These are phyloP conservation scores for Nitzschia sp. DNA, from an alignment of 108 stramenopile species.

Conservation along the genomic window DNA sequence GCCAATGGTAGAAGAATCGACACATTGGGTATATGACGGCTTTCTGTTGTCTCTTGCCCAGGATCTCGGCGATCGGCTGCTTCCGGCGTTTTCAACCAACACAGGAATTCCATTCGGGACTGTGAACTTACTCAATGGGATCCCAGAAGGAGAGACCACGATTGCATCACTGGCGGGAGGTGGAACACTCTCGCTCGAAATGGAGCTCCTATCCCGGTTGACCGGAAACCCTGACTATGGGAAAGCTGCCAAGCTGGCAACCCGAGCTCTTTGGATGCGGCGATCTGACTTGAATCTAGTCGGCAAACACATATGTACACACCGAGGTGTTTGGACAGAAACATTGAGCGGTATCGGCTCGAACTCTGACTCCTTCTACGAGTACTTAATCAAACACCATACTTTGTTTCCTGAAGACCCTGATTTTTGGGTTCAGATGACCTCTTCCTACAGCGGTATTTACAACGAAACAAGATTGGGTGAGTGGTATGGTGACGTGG, in stretches of 20 bases:
- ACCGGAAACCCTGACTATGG: constrained; percentile 81
- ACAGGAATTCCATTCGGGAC: constrained; percentile 95
- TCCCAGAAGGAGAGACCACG: constrained; percentile 82
- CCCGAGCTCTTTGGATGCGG: constrained; percentile 77
- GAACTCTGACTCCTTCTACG: constrained; percentile 94
- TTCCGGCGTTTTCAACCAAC: constrained; percentile 83
- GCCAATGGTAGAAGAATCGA: neutral
- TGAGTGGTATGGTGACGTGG: constrained; percentile 92
- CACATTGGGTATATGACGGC: constrained; percentile 73
- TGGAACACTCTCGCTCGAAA: constrained; percentile 85
- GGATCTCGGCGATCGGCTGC: constrained; percentile 80
- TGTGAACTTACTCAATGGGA: constrained; percentile 79
- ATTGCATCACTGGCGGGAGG: constrained; percentile 87
- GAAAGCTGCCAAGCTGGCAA: constrained; percentile 63
- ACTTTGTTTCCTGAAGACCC: constrained; percentile 79
- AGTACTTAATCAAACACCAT: constrained; percentile 87
- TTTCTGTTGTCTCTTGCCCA: constrained; percentile 69
- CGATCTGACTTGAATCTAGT: constrained; percentile 60
- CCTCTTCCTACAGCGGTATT: constrained; percentile 65
- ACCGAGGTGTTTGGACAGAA: constrained; percentile 87
- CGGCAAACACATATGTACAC: constrained; percentile 90
- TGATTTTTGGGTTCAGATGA: constrained; percentile 84
- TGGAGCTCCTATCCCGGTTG: constrained; percentile 76
- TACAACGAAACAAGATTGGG: constrained; percentile 66
- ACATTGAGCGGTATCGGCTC: constrained; percentile 82